phyloP scores from a whole-genome alignment of 257 asterid species.

The Solanum raphanifolium region DNA sequence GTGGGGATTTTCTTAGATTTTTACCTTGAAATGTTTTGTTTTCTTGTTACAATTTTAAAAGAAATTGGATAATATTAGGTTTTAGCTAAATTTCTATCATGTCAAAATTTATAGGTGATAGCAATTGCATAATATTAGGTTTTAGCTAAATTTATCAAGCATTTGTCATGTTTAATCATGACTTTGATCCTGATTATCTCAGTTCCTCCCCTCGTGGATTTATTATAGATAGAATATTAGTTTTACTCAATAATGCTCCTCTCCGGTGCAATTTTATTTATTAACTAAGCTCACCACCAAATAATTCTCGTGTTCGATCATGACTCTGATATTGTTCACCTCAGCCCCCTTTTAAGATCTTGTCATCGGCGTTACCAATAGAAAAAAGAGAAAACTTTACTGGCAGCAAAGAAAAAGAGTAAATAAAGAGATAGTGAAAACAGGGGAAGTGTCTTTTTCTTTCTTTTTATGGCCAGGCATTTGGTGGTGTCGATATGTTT shows the following conservation, averaged over 20 bases:
- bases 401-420: not conserved
- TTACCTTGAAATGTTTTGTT: not conserved
- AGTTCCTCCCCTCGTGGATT: not conserved
- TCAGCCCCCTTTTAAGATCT: not conserved
- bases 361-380: not conserved
- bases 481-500: not conserved
- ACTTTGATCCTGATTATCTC: not conserved
- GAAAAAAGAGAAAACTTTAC: not conserved
- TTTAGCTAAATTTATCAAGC: no score
- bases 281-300: not conserved
- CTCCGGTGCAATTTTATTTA: not conserved
- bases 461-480: not conserved
- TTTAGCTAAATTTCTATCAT: no score
- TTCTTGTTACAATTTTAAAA: not conserved
- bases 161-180: not conserved
- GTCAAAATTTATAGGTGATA: no score
- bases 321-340: not conserved
- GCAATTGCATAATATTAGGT: no score
- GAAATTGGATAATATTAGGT: not conserved
- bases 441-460: not conserved
- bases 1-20: not conserved
- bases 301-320: not conserved
- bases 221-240: not conserved
- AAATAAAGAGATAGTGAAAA: not conserved
- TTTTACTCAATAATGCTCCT: not conserved